Percentiles rank a stretch among this genome's conserved stretches.
Conservation (phyloP, 371 early-diverging fungal genomes). For the Nosema muscidifuracis region DNA sequence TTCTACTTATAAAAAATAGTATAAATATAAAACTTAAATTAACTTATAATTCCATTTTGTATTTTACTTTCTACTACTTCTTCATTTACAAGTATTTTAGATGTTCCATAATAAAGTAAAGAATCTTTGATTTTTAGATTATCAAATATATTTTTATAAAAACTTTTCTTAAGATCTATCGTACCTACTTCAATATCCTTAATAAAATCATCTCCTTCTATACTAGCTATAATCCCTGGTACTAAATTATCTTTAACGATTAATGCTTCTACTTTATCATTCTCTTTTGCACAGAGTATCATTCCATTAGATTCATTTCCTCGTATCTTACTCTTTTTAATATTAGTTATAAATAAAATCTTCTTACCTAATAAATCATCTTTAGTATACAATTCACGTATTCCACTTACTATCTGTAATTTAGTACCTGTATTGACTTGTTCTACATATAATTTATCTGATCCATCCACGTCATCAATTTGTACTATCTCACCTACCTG, state of each 20-base stretch:
- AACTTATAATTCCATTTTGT: slow-evolving; percentile 20
- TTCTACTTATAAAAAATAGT: too few species aligned
- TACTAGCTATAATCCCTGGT: slow-evolving; percentile 66
- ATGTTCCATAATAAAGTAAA: slow-evolving; percentile 18
- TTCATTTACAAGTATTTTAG: background rate
- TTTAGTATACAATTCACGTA: slow-evolving; percentile 52
- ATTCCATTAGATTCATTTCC: slow-evolving; percentile 60
- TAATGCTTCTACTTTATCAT: slow-evolving; percentile 59
- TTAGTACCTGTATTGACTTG: slow-evolving; percentile 48
- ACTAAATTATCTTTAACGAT: slow-evolving; percentile 51
- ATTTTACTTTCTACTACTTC: slow-evolving; percentile 10
- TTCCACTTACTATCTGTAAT: slow-evolving; percentile 60
- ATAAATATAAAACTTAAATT: slow-evolving; percentile 11
- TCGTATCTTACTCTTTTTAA: slow-evolving; percentile 58
- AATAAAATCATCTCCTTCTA: slow-evolving; percentile 16
- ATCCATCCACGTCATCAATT: slow-evolving; percentile 56
- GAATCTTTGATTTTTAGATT: slow-evolving; percentile 11
- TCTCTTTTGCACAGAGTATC: slow-evolving; percentile 61
- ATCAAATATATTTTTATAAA: slow-evolving; percentile 27
- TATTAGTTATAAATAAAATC: slow-evolving; percentile 61
- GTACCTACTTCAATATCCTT: slow-evolving; percentile 5
- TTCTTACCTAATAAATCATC: slow-evolving; percentile 50
- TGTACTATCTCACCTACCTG: slow-evolving; percentile 57
- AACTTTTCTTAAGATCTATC: slow-evolving; percentile 40
- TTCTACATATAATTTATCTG: slow-evolving; percentile 61